Evolutionary conservation across 2,329 filamentous ascomycete genomes (phyloP).

Genomic region (Ceratocystis cacaofunesta): DNA sequence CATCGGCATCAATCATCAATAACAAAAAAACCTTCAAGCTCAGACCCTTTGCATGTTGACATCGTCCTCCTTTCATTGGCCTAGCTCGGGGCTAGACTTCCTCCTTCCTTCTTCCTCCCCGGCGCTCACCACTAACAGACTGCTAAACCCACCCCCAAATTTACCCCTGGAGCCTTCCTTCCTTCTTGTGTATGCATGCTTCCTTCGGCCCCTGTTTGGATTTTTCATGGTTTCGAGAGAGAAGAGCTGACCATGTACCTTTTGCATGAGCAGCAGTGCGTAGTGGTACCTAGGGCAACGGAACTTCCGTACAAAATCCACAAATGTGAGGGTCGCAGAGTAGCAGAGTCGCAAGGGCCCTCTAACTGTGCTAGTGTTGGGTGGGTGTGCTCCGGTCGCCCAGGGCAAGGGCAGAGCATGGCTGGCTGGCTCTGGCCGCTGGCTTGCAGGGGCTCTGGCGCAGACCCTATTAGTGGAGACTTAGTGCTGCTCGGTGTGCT

Average conservation of each 20-base stretch:
- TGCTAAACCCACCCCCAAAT: neutral
- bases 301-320: neutral
- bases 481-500: too few species aligned
- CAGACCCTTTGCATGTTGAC: neutral
- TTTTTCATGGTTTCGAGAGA: neutral
- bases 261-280: neutral
- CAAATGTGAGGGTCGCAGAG: neutral
- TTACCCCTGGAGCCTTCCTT: neutral
- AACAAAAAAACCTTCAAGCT: neutral
- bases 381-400: neutral
- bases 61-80: neutral
- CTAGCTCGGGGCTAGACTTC: neutral
- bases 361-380: neutral
- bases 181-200: neutral
- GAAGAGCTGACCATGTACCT: neutral
- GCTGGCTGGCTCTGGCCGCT: neutral
- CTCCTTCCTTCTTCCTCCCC: too few species aligned
- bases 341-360: slow-evolving; percentile 3
- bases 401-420: neutral
- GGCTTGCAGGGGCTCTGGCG: neutral
- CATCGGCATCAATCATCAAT: neutral
- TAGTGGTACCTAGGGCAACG: neutral
- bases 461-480: too few species aligned
- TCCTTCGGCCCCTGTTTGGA: neutral
- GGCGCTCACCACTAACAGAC: neutral